Conservation (phyloP, 768 basidiomycete species). For the Ramaria sp. region DNA sequence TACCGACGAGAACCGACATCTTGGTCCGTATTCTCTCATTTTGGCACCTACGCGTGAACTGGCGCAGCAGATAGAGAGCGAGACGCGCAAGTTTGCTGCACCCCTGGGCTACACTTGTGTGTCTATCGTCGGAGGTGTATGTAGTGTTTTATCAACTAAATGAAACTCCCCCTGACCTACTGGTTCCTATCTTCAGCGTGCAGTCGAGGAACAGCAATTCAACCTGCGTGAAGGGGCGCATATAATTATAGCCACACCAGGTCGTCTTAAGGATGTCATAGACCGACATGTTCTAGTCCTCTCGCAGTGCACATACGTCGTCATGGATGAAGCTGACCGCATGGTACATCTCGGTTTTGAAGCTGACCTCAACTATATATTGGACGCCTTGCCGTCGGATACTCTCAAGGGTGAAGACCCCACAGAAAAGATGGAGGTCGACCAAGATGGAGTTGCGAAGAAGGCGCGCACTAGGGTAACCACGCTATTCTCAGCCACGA, state of each 20-base stretch:
- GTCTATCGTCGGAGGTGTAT: constrained; percentile 94
- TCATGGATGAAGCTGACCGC: constrained; percentile 99
- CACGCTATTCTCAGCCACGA: constrained; percentile 94
- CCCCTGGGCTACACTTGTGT: constrained; percentile 91
- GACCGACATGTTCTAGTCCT: constrained; percentile 93
- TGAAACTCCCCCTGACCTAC: constrained; percentile 3
- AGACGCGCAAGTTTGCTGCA: constrained; percentile 83
- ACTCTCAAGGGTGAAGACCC: constrained; percentile 80
- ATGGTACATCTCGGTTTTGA: constrained; percentile 99
- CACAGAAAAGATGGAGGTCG: constrained; percentile 69
- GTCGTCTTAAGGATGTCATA: constrained; percentile 95
- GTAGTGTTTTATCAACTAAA: constrained; percentile 19
- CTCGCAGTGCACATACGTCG: constrained; percentile 94
- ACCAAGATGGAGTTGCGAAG: constrained; percentile 49
- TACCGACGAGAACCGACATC: constrained; percentile 85
- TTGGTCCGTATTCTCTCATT: constrained; percentile 90
- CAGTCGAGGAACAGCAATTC: constrained; percentile 97
- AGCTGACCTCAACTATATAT: constrained; percentile 84
- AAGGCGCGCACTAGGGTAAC: constrained; percentile 85
- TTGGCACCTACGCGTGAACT: constrained; percentile 96
- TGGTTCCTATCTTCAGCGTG: constrained; percentile 39
- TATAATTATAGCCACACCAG: constrained; percentile 97
- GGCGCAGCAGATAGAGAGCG: constrained; percentile 93
- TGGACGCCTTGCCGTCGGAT: constrained; percentile 83
- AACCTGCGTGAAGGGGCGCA: constrained; percentile 97